Percentiles rank a stretch among this genome's conserved stretches.
These are phyloP conservation scores for Cymbopogon flexuosus DNA, from an alignment of 202 grass and related monocot genomes.

Conservation along the genomic window DNA sequence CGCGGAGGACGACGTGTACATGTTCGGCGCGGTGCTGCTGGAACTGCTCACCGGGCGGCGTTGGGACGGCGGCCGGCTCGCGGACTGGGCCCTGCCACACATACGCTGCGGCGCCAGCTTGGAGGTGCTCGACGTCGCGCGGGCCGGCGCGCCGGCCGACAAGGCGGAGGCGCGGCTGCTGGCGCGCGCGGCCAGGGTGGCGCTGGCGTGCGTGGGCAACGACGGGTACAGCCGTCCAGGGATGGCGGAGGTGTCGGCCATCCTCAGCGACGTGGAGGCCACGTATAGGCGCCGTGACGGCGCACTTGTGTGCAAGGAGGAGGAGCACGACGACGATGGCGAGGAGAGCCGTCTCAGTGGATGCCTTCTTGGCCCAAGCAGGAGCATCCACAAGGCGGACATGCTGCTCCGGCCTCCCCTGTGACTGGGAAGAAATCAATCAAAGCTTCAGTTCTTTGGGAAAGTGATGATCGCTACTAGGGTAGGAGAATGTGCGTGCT, in stretches of 20 bases:
- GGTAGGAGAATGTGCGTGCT: not conserved
- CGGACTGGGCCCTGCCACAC: slow-evolving; percentile 52
- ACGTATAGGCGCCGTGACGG: not conserved
- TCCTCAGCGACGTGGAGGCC: slow-evolving; percentile 60
- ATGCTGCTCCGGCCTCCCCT: slow-evolving; percentile 21
- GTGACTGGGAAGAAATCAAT: not conserved
- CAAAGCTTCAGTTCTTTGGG: not conserved
- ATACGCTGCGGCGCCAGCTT: slow-evolving; percentile 24
- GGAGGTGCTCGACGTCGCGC: slow-evolving; percentile 47
- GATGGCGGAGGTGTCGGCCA: slow-evolving; percentile 50
- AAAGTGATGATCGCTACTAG: not conserved
- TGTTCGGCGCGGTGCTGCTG: slow-evolving; percentile 64
- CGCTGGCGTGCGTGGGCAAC: slow-evolving; percentile 62
- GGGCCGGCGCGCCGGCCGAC: slow-evolving; percentile 21
- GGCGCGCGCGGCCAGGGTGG: slow-evolving; percentile 50
- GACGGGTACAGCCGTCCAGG: slow-evolving; percentile 39
- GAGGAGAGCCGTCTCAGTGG: slow-evolving; percentile 25
- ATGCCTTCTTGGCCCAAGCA: slow-evolving; percentile 29
- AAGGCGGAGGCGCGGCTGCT: slow-evolving; percentile 41
- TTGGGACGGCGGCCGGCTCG: slow-evolving; percentile 42
- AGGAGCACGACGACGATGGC: not conserved
- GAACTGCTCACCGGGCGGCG: slow-evolving; percentile 56
- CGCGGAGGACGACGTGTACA: slow-evolving; percentile 67
- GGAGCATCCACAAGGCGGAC: slow-evolving; percentile 19
- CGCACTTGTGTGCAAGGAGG: not conserved